A percentile compares a stretch with the other conserved stretches of the same genome.
Evolutionary conservation across 805 yeast species (phyloP).

Genomic region (Pichia cephalocereana): DNA sequence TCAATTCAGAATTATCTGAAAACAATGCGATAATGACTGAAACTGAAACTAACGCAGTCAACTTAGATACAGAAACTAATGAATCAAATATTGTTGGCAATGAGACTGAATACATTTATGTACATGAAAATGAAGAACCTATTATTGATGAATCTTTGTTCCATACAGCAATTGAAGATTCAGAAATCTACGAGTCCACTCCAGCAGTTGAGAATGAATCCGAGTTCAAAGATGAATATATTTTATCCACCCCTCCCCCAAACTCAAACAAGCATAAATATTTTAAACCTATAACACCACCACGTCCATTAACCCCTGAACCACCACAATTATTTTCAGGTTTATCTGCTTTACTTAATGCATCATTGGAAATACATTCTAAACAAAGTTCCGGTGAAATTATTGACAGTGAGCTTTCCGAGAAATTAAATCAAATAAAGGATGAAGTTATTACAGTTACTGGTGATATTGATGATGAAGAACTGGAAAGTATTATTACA

Average conservation of each 20-base stretch:
- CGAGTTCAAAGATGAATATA: not conserved
- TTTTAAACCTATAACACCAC: conserved; percentile 12
- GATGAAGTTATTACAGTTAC: conserved; percentile 1
- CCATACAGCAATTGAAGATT: conserved; percentile 2
- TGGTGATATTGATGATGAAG: not conserved
- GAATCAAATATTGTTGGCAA: not conserved
- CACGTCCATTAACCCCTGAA: conserved; percentile 17
- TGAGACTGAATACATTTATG: not conserved
- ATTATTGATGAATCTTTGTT: not conserved
- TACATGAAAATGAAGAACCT: not conserved
- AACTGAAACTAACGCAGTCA: too few species aligned
- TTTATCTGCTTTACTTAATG: conserved; percentile 1
- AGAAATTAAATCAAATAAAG: conserved; percentile 1
- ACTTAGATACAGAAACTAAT: not conserved
- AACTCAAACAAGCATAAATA: not conserved
- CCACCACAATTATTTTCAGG: conserved; percentile 13
- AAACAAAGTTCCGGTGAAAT: conserved; percentile 6
- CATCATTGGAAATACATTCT: conserved; percentile 1
- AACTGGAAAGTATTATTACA: not conserved
- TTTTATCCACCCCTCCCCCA: not conserved
- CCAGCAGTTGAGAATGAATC: not conserved
- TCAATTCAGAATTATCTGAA: too few species aligned
- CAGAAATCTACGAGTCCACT: conserved; percentile 1
- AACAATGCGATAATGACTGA: too few species aligned
- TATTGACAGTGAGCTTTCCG: conserved; percentile 7